Conservation (phyloP, 2,329 filamentous ascomycete genomes). For the Taxawa tesnikishii region DNA sequence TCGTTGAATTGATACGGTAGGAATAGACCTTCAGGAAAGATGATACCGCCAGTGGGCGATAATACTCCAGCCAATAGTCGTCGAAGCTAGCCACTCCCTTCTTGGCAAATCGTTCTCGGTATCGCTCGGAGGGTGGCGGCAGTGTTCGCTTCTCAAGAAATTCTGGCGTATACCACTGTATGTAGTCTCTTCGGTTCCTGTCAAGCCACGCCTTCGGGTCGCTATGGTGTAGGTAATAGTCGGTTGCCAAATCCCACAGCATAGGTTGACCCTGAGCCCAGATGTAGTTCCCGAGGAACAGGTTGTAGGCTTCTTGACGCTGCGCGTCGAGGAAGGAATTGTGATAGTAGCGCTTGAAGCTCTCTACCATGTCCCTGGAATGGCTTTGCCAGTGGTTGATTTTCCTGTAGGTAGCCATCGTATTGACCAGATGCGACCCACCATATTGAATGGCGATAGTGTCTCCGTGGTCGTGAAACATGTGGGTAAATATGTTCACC, state of each 20-base stretch:
- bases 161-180: slow-evolving; percentile 73
- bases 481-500: slow-evolving; percentile 91
- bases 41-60: slow-evolving; percentile 75
- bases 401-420: slow-evolving; percentile 97
- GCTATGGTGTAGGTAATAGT: slow-evolving; percentile 91
- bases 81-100: slow-evolving; percentile 44
- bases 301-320: slow-evolving; percentile 91
- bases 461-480: slow-evolving; percentile 94
- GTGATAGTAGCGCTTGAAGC: slow-evolving; percentile 97
- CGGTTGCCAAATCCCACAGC: slow-evolving; percentile 90
- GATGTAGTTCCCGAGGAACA: slow-evolving; percentile 93
- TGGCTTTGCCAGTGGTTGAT: slow-evolving; percentile 98
- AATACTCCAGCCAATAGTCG: slow-evolving; percentile 97
- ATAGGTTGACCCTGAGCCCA: slow-evolving; percentile 80
- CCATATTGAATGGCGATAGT: slow-evolving; percentile 97
- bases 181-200: slow-evolving; percentile 57
- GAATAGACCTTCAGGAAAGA: slow-evolving; percentile 87
- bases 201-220: slow-evolving; percentile 64
- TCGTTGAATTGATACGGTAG: slow-evolving; percentile 81
- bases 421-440: slow-evolving; percentile 94
- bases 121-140: slow-evolving; percentile 33
- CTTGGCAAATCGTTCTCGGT: slow-evolving; percentile 4
- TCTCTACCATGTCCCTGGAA: slow-evolving; percentile 97
- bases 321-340: slow-evolving; percentile 98
- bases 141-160: slow-evolving; percentile 53